Evolutionary conservation across 805 yeast genomes (phyloP), one percentile per base, ranked within the genome.

Genomic region (Myxozyma sirexii): DNA sequence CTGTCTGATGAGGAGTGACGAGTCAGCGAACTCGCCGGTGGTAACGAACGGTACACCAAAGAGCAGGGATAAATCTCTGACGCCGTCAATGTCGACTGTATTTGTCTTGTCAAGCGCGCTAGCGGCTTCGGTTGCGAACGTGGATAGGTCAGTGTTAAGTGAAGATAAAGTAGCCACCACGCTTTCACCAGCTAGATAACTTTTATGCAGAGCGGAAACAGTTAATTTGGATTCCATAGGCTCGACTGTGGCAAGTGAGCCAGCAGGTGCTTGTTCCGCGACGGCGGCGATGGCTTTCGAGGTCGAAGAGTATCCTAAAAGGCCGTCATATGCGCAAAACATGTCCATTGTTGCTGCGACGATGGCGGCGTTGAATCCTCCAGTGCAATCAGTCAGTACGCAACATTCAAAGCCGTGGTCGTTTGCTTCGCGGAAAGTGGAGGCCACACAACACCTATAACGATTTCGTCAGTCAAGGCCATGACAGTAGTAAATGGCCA

Each of bases 331-430:
- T 2, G 71, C 71, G 49, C 65, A 58, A 48, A 63, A 68, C 57
- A 61, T 57, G 33, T 63, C 57, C 52, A 60, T 49, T 4, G 69
- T 62, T n/a, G 66, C 62, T 8, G 60, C 44, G 12, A 61, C 69
- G 41, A 66, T 67, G 2, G 64, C 60, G 24, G 48, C 52, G 56
- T 68, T 59, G 53, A 68, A 68, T 2, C 71, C 71, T 2, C 67
- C 69, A 23, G 69, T 68, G 55, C 71, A 68, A 51, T 68, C 71
- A 2, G 64, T 52, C 38, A 68, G 48, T 12, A 68, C 71, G 53
- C 71, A 68, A 57, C 72, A 69, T 48, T 72, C 73, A 59, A 71
- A 72, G 2, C 75, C 75, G 24, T 70, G 69, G 58, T 72, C 75
- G 54, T 71, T 72, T 3, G 72, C 75, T 44, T 72, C 74, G 23